phyloP scores from a whole-genome alignment of 108 stramenopile genomes.

The Nitzschia inconspicua region DNA sequence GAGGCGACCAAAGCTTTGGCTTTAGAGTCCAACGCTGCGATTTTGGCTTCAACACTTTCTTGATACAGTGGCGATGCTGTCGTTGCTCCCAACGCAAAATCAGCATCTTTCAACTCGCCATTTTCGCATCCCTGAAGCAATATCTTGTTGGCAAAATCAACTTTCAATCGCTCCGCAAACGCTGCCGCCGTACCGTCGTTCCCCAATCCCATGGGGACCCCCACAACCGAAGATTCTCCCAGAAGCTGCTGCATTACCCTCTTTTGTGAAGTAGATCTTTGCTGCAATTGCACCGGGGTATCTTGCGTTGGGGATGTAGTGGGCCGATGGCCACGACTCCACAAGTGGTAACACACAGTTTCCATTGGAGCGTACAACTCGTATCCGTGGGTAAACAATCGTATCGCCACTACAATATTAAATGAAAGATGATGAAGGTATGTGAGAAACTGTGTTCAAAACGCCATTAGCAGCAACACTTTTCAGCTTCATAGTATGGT shows the following conservation, averaged over 20 bases:
- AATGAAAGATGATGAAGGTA: too few relatives aligned
- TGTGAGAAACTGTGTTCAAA: too few relatives aligned
- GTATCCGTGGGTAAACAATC: constrained; percentile 75
- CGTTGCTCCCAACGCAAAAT: constrained; percentile 5
- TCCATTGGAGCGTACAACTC: constrained; percentile 72
- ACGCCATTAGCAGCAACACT: too few relatives aligned
- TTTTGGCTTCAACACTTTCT: constrained; percentile 4
- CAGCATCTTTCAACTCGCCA: constrained; percentile 4
- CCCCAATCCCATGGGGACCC: constrained; percentile 30
- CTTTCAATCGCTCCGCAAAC: constrained; percentile 41
- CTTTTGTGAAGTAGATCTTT: neutral
- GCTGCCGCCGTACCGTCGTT: constrained; percentile 31
- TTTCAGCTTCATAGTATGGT: too few relatives aligned
- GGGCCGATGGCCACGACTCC: constrained; percentile 58
- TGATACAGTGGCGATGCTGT: neutral
- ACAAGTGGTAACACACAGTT: constrained; percentile 78
- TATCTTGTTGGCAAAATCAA: constrained; percentile 34
- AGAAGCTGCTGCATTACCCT: constrained; percentile 16
- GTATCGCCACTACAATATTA: too few relatives aligned
- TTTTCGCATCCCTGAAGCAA: constrained; percentile 2
- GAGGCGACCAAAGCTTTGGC: constrained; percentile 5
- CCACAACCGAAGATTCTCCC: constrained; percentile 5
- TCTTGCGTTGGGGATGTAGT: neutral
- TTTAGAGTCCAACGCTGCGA: constrained; percentile 8
- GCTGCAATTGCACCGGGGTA: neutral